Evolutionary conservation across 148 eudicot genomes (phyloP).

Genomic region (Silene conica): DNA sequence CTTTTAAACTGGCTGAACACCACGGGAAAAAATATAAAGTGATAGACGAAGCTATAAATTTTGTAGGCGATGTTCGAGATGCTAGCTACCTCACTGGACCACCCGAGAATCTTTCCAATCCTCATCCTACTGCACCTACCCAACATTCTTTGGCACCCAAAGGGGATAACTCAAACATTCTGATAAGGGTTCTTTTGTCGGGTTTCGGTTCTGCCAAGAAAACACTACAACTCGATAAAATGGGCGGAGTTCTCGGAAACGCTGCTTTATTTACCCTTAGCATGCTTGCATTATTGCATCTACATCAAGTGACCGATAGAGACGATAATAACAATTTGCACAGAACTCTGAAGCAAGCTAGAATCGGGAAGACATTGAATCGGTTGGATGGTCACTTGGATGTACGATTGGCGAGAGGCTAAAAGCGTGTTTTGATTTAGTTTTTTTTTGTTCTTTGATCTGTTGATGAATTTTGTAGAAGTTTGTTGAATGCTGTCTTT

Average conservation of each 20-base stretch:
- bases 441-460: not conserved
- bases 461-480: constrained; percentile 15
- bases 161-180: constrained; percentile 38
- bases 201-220: constrained; percentile 48
- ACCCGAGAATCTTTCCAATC: constrained; percentile 38
- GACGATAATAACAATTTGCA: constrained; percentile 24
- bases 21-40: constrained; percentile 77
- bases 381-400: constrained; percentile 45
- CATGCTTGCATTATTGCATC: constrained; percentile 74
- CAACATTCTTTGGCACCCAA: constrained; percentile 27
- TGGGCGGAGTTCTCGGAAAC: constrained; percentile 71
- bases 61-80: constrained; percentile 65
- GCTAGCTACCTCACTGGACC: constrained; percentile 46
- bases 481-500: constrained; percentile 6
- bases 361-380: constrained; percentile 32
- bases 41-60: constrained; percentile 85
- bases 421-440: constrained; percentile 1
- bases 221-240: constrained; percentile 56
- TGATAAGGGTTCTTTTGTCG: constrained; percentile 43
- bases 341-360: constrained; percentile 32
- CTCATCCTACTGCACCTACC: constrained; percentile 36
- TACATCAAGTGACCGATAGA: constrained; percentile 51
- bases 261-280: constrained; percentile 82
- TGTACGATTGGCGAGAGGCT: constrained; percentile 86
- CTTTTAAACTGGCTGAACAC: constrained; percentile 84